A percentile compares a stretch with the other conserved stretches of the same genome.
Conservation (phyloP, 345 rosid species). For the Eucalyptus rudis region DNA sequence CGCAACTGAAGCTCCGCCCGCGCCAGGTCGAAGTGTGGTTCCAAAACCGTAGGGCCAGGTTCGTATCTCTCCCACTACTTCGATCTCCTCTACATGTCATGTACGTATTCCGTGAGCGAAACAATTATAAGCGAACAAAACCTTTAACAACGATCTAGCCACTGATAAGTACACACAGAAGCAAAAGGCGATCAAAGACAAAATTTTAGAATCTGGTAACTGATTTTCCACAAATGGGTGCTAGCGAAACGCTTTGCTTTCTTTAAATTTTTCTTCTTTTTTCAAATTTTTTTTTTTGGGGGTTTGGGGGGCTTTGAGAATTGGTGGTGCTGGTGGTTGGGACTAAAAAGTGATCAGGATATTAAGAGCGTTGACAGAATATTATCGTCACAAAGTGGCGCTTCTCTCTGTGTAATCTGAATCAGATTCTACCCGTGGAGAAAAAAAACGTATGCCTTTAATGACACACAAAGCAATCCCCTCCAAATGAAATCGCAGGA, state of each 20-base stretch:
- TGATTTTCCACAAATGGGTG: background rate
- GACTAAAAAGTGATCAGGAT: background rate
- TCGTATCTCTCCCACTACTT: background rate
- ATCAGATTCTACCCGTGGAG: conserved; percentile 6
- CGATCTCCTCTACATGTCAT: background rate
- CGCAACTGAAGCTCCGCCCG: conserved; percentile 68
- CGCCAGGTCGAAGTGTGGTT: conserved; percentile 99
- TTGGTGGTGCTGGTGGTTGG: background rate
- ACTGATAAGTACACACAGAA: background rate
- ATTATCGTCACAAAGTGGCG: background rate
- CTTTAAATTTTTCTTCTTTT: background rate
- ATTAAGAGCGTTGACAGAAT: conserved; percentile 1
- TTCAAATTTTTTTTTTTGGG: background rate
- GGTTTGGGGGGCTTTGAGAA: background rate
- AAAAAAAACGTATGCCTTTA: background rate
- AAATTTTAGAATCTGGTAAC: background rate
- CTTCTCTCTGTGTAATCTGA: background rate
- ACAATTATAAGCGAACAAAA: background rate
- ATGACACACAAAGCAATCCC: background rate
- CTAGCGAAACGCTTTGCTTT: background rate
- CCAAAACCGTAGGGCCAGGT: conserved; percentile 99
- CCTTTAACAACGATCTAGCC: background rate
- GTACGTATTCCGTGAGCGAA: background rate
- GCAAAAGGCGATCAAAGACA: background rate
- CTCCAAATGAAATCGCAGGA: background rate